Conservation (phyloP, 345 rosid species). For the Gossypium anomalum region DNA sequence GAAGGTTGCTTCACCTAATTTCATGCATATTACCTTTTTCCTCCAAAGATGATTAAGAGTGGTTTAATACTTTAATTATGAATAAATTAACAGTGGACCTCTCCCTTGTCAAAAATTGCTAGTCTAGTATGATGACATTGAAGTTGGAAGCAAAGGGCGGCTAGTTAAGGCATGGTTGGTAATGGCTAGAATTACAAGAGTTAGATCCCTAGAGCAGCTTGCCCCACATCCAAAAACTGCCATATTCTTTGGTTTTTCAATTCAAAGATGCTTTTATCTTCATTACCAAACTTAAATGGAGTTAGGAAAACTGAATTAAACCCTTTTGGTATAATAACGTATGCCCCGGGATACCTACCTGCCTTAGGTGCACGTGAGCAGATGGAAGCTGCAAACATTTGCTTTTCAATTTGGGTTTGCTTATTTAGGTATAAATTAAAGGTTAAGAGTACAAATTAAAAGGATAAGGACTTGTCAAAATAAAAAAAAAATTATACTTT, state of each 20-base stretch:
- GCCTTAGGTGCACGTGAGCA: neutral
- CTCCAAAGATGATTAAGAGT: neutral
- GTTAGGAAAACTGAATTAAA: neutral
- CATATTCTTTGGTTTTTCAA: slow-evolving; percentile 2
- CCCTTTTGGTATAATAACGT: neutral
- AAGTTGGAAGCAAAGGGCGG: no score
- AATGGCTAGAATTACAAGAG: neutral
- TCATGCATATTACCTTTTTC: no score
- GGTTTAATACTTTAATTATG: neutral
- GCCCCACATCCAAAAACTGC: neutral
- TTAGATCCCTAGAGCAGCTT: neutral
- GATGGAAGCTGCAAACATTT: neutral
- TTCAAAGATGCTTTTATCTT: slow-evolving; percentile 3
- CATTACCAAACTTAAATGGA: neutral
- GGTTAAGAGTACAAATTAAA: no score
- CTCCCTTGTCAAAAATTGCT: no score
- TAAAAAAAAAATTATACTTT: no score
- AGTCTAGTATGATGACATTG: no score
- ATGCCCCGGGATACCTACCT: neutral
- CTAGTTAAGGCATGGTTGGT: neutral
- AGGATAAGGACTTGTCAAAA: no score
- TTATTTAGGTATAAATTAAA: no score
- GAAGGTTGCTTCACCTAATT: neutral
- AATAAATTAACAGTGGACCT: neutral
- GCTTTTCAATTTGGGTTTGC: neutral